phyloP scores from a whole-genome alignment of 495 filamentous ascomycete species.

The Hypomontagnella submonticulosa region DNA sequence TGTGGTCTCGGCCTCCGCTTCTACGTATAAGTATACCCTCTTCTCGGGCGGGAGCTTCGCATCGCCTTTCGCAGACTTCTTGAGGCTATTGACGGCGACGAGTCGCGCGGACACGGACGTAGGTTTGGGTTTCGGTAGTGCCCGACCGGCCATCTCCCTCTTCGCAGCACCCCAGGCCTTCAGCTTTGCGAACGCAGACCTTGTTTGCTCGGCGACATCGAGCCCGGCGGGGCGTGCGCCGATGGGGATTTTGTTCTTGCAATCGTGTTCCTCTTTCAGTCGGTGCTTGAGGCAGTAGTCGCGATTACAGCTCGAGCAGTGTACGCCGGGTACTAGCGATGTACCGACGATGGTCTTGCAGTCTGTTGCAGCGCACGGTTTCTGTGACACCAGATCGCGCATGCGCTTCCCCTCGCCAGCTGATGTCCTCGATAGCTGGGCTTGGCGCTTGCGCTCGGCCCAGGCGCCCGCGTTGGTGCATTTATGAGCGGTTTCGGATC shows the following conservation, averaged over 20 bases:
- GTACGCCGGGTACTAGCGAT: slow-evolving; percentile 77
- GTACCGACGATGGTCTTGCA: slow-evolving; percentile 93
- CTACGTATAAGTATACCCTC: slow-evolving; percentile 85
- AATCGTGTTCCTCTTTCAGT: slow-evolving; percentile 87
- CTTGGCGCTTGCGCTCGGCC: slow-evolving; percentile 74
- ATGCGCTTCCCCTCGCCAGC: slow-evolving; percentile 57
- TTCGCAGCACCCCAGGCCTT: slow-evolving; percentile 64
- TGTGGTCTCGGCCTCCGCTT: slow-evolving; percentile 82
- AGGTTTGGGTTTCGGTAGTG: slow-evolving; percentile 69
- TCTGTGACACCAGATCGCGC: slow-evolving; percentile 56
- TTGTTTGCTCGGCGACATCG: slow-evolving; percentile 61
- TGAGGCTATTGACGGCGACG: slow-evolving; percentile 76
- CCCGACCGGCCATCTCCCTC: slow-evolving; percentile 57
- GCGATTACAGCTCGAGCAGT: slow-evolving; percentile 81
- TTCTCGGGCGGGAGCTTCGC: slow-evolving; percentile 80
- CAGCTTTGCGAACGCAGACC: slow-evolving; percentile 73
- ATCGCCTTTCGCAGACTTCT: slow-evolving; percentile 89
- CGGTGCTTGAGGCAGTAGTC: slow-evolving; percentile 95
- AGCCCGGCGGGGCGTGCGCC: slow-evolving; percentile 66
- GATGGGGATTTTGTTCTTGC: slow-evolving; percentile 71
- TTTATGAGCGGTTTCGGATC: slow-evolving; percentile 83
- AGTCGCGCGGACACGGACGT: slow-evolving; percentile 67
- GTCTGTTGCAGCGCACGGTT: slow-evolving; percentile 71
- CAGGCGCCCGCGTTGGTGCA: slow-evolving; percentile 87
- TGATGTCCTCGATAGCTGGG: slow-evolving; percentile 59